phyloP scores from a whole-genome alignment of 83 land plant genomes.

The Diphasiastrum complanatum region DNA sequence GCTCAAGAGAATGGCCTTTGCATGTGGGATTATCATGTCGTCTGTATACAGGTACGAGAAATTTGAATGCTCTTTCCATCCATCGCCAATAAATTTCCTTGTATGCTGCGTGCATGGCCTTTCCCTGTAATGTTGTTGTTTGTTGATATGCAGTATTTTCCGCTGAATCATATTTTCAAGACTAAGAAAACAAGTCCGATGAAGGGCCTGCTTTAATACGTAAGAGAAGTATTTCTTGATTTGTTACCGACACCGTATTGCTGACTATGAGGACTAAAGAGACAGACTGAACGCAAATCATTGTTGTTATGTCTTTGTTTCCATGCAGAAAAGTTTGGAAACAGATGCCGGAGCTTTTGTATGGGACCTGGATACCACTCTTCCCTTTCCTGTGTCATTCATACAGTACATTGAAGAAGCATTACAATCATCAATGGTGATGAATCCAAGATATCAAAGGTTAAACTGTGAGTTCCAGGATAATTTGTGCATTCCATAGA shows the following conservation, averaged over 20 bases:
- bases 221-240: too few relatives aligned
- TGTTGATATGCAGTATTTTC: neutral
- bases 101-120: neutral
- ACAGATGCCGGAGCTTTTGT: slow-evolving; percentile 28
- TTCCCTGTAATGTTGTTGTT: neutral
- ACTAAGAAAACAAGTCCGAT: neutral
- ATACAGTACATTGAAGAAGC: slow-evolving; percentile 49
- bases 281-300: neutral
- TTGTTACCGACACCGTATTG: neutral
- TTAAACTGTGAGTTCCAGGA: too few relatives aligned
- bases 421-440: slow-evolving; percentile 49
- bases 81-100: neutral
- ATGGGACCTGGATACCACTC: slow-evolving; percentile 89
- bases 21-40: slow-evolving; percentile 97
- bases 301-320: neutral
- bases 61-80: neutral
- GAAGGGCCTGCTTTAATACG: too few relatives aligned
- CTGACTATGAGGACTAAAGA: neutral
- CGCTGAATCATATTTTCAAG: neutral
- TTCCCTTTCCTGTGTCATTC: slow-evolving; percentile 60
- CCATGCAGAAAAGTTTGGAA: slow-evolving; percentile 10
- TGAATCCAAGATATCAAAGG: slow-evolving; percentile 28
- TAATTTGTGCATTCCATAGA: too few relatives aligned
- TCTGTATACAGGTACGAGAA: slow-evolving; percentile 71
- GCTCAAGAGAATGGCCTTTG: slow-evolving; percentile 57